phyloP scores from a whole-genome alignment of 1,284 basidiomycete species.

The Chiua sp. region DNA sequence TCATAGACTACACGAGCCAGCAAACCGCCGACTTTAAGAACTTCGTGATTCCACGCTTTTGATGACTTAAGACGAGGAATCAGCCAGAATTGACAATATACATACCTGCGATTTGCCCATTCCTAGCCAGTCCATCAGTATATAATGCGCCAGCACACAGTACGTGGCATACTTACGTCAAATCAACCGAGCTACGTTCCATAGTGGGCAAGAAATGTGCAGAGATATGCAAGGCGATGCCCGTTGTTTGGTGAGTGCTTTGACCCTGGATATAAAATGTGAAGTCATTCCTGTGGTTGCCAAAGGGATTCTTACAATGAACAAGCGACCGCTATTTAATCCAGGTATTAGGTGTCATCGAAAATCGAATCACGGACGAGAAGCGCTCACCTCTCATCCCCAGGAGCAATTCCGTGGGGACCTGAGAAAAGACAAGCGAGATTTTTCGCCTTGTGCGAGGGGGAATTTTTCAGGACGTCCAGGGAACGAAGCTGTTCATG shows the following conservation, averaged over 20 bases:
- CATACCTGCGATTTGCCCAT: slow-evolving; percentile 74
- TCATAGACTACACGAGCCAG: slow-evolving; percentile 89
- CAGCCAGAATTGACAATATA: background rate
- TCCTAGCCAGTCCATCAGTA: slow-evolving; percentile 47
- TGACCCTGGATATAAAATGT: slow-evolving; percentile 58
- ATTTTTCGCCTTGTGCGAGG: background rate
- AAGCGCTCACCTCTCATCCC: slow-evolving; percentile 6
- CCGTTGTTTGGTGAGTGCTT: slow-evolving; percentile 90
- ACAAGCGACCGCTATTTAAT: slow-evolving; percentile 49
- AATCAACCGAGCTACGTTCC: slow-evolving; percentile 92
- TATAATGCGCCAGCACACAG: slow-evolving; percentile 2
- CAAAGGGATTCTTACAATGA: slow-evolving; percentile 61
- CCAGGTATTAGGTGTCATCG: background rate
- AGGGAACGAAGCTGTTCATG: slow-evolving; percentile 8
- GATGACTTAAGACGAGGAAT: background rate
- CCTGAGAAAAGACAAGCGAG: slow-evolving; percentile 9
- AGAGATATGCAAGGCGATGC: slow-evolving; percentile 89
- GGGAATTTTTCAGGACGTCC: background rate
- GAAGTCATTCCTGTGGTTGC: background rate
- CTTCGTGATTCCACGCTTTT: slow-evolving; percentile 86
- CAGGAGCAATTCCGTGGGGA: slow-evolving; percentile 14
- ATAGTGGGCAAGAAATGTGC: slow-evolving; percentile 96
- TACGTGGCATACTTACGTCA: slow-evolving; percentile 61
- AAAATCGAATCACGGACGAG: background rate
- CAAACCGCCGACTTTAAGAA: slow-evolving; percentile 82